These are phyloP conservation scores for Plantago elongata DNA, from an alignment of 257 asterid species.

Conservation along the genomic window DNA sequence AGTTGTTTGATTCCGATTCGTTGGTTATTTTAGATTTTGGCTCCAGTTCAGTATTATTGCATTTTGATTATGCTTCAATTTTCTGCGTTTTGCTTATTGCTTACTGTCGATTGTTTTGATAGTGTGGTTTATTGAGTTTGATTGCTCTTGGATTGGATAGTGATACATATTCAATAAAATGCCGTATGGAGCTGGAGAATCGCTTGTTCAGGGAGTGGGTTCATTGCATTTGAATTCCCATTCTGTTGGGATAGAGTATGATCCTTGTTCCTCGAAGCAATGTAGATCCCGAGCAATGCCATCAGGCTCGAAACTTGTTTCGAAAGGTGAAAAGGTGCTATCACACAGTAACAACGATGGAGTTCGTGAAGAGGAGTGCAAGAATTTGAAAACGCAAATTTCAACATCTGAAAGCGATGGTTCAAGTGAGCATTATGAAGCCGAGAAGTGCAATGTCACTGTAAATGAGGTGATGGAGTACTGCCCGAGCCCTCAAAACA, in stretches of 20 bases:
- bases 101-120: too few relatives aligned
- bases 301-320: slow-evolving; percentile 11
- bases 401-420: slow-evolving; percentile 12
- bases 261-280: slow-evolving; percentile 40
- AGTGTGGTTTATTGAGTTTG: too few relatives aligned
- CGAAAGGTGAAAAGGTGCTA: slow-evolving; percentile 32
- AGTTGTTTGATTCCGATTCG: too few relatives aligned
- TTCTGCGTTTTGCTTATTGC: too few relatives aligned
- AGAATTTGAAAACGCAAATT: slow-evolving; percentile 2
- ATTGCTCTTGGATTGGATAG: too few relatives aligned
- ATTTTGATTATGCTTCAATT: too few relatives aligned
- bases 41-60: too few relatives aligned
- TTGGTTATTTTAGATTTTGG: too few relatives aligned
- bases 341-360: slow-evolving; percentile 4
- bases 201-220: slow-evolving; percentile 26
- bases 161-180: not conserved
- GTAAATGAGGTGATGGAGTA: slow-evolving; percentile 23
- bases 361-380: slow-evolving; percentile 23
- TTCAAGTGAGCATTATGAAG: slow-evolving; percentile 20
- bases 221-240: slow-evolving; percentile 34
- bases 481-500: slow-evolving; percentile 52
- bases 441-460: slow-evolving; percentile 16
- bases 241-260: slow-evolving; percentile 40
- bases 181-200: slow-evolving; percentile 40
- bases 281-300: slow-evolving; percentile 4